Percentiles rank a stretch among this genome's conserved stretches.
Evolutionary conservation across 495 filamentous ascomycete genomes (phyloP).

Genomic region (Xylaria cubensis): DNA sequence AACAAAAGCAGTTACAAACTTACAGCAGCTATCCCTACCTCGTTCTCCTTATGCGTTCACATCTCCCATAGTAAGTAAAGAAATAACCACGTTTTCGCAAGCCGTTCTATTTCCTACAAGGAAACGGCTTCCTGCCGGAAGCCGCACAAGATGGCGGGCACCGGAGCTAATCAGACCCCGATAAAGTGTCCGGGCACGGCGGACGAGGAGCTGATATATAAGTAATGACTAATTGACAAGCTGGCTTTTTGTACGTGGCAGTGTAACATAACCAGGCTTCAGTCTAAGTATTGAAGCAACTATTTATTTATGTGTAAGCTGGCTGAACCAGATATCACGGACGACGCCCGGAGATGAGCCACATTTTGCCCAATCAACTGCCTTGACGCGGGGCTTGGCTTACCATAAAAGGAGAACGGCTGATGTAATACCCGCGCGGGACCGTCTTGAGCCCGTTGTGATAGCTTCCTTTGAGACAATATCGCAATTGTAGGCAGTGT

Average conservation of each 20-base stretch:
- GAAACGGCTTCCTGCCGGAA: background rate
- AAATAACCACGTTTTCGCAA: background rate
- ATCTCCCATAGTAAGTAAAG: background rate
- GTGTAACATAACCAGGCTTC: background rate
- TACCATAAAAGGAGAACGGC: background rate
- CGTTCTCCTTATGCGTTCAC: background rate
- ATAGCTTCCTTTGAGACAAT: background rate
- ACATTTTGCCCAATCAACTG: background rate
- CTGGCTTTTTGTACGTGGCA: background rate
- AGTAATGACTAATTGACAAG: background rate
- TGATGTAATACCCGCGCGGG: conserved; percentile 9
- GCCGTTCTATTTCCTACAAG: background rate
- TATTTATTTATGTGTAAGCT: background rate
- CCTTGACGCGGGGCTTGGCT: conserved; percentile 2
- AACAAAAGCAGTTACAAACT: background rate
- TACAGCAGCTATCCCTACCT: background rate
- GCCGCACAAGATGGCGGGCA: background rate
- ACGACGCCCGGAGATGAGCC: background rate
- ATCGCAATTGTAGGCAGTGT: background rate
- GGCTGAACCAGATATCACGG: background rate
- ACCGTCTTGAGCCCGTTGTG: background rate
- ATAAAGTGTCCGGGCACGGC: background rate
- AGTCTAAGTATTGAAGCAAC: background rate
- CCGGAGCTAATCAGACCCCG: background rate
- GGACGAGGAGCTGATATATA: background rate